These are phyloP conservation scores for Xerocomellus chrysenteron DNA, from an alignment of 768 basidiomycete genomes.

Conservation along the genomic window DNA sequence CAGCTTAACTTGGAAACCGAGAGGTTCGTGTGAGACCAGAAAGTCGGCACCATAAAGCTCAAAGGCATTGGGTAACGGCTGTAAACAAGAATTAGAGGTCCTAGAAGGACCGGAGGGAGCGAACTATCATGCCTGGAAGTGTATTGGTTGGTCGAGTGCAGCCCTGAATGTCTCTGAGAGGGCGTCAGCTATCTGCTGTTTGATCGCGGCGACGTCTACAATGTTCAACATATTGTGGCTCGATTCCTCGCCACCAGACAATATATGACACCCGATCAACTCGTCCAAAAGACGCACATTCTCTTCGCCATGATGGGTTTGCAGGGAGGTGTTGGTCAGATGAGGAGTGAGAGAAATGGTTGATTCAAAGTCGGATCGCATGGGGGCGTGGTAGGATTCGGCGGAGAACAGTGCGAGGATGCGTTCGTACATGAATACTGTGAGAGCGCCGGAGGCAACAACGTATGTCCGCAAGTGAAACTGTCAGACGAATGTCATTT, in stretches of 20 bases:
- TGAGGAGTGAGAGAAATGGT: slow-evolving; percentile 56
- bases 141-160: slow-evolving; percentile 73
- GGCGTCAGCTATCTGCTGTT: slow-evolving; percentile 59
- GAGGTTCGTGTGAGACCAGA: slow-evolving; percentile 54
- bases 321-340: slow-evolving; percentile 91
- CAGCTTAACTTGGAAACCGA: slow-evolving; percentile 60
- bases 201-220: slow-evolving; percentile 49
- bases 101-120: neutral
- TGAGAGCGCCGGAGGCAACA: slow-evolving; percentile 71
- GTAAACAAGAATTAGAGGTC: slow-evolving; percentile 1
- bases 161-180: slow-evolving; percentile 85
- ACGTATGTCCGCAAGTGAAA: slow-evolving; percentile 94
- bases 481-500: slow-evolving; percentile 41
- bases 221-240: slow-evolving; percentile 18
- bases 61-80: slow-evolving; percentile 90
- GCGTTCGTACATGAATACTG: slow-evolving; percentile 76
- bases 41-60: slow-evolving; percentile 97
- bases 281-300: slow-evolving; percentile 80
- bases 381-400: slow-evolving; percentile 59
- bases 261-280: slow-evolving; percentile 61
- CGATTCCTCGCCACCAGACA: slow-evolving; percentile 34
- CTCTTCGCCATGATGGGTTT: slow-evolving; percentile 62
- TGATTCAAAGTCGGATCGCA: slow-evolving; percentile 25
- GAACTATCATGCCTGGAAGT: slow-evolving; percentile 67
- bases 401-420: slow-evolving; percentile 89